Evolutionary conservation across 2,329 filamentous ascomycete genomes (phyloP), one percentile per base, ranked within the genome.

Genomic region (Monilinia laxa): DNA sequence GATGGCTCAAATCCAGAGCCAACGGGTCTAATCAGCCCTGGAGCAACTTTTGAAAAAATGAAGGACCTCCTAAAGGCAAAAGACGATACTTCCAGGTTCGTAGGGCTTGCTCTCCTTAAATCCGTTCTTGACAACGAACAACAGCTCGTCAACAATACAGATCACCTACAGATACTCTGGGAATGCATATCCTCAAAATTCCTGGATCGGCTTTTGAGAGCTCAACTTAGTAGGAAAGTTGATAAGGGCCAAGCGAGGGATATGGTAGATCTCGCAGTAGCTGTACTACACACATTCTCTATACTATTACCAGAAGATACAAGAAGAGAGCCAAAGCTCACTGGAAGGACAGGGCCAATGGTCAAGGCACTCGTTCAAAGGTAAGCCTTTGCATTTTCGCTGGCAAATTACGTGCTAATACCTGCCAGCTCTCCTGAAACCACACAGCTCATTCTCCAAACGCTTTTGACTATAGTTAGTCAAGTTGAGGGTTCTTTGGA

Each of bases 11-110:
- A 52, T 28, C 20, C 64, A 7, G 56, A 53, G 56, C 35, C 68
- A 40, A 47, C 42, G 28, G 28, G 31, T 25, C 59, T 68, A 11
- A 51, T 53, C 45, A 69, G 75, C 69, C 25, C 70, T 31, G n/a
- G 67, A 45, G 67, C 68, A 52, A 70, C 72, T 4, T 72, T 85
- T 62, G 77, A 81, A 62, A 84, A 84, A 71, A 82, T 89, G 64
- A 79, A 85, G 70, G 73, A 79, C 1, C 80, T 90, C 3, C 81
- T 91, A 45, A 79, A 80, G 64, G 77, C 84, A 64, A 87, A 85
- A 68, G 83, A 90, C 73, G 88, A 91, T 74, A 90, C 88, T 0
- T 85, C 86, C 25, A 83, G 86, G 72, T 90, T 91, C 71, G 87
- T 90, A 51, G 88, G 87, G 10, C 79, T 91, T 28, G 86, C 87